Evolutionary conservation across 768 basidiomycete genomes (phyloP).

Genomic region (Boletus barrowsii): DNA sequence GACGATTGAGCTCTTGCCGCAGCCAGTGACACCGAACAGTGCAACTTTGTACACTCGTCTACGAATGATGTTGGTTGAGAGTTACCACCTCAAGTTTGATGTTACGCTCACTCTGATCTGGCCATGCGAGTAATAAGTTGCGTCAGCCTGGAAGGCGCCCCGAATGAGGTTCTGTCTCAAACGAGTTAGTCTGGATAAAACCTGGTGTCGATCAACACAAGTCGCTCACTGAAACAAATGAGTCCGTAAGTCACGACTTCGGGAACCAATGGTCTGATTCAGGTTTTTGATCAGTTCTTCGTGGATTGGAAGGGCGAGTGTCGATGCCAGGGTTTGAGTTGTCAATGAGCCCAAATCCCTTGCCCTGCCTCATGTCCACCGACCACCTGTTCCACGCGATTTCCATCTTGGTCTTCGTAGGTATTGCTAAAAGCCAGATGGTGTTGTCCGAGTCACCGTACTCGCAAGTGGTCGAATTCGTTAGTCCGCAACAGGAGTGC

Average conservation of each 20-base stretch:
- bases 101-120: constrained; percentile 14
- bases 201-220: neutral
- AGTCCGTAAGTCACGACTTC: neutral
- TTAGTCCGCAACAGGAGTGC: too few relatives aligned
- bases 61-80: constrained; percentile 2
- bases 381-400: constrained; percentile 6
- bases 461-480: neutral
- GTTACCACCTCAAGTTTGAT: neutral
- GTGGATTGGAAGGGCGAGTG: neutral
- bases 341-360: constrained; percentile 2
- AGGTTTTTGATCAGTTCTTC: neutral
- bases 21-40: constrained; percentile 28
- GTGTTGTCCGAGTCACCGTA: neutral
- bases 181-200: neutral
- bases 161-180: neutral
- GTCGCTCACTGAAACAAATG: constrained; percentile 6
- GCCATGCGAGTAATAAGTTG: constrained; percentile 1
- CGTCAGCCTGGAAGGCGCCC: neutral
- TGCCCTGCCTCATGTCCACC: constrained; percentile 17
- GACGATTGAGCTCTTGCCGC: constrained; percentile 31
- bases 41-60: constrained; percentile 25
- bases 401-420: constrained; percentile 12
- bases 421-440: neutral
- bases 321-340: neutral
- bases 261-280: neutral